Evolutionary conservation across 2,329 filamentous ascomycete genomes (phyloP), one percentile per base, ranked within the genome.

Genomic region (Botrytis squamosa): DNA sequence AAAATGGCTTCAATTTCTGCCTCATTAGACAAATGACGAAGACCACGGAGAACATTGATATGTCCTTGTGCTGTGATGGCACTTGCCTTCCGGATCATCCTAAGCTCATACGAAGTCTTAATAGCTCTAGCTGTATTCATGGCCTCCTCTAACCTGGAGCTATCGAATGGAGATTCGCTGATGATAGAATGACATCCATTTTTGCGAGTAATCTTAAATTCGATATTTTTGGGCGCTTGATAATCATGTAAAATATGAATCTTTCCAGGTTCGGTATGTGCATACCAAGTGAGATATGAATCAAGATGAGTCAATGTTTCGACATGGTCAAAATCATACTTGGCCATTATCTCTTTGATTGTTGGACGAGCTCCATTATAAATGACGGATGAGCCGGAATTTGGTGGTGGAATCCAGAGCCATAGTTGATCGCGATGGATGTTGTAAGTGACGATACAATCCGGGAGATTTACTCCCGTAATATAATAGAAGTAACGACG

Each of bases 41-140:
- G 86, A 3, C 86, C 85, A 76, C 87, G 85, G 73, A 95, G 89
- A 18, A 97, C 92, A 42, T 88, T 88, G 63, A 88, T 86, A 82
- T 98, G 96, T 0, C 92, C 96, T 49, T 87, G 85, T 1, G 92
- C 91, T 4, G 93, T 94, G 76, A 98, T 90, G 60, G 87, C 88
- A 80, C 95, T 96, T 49, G 96, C 95, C 74, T 90, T 90, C 25
- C 92, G 90, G 79, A 98, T 92, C 77, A 96, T 88, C 6, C 89
- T 90, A 70, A 98, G 87, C 81, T 99, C 95, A 81, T 97, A 93
- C n/a, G 88, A 86, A 65, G 93, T 91, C 84, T 98, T 98, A 82
- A 93, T 86, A 2, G 95, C 91, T 46, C 95, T 91, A 36, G 92
- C 91, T 72, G 89, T 87, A 80, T 97, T 92, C 83, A 98, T 95